Conservation (phyloP, 225 moss, liverwort and hornwort species). For the Marchantia polymorpha region DNA sequence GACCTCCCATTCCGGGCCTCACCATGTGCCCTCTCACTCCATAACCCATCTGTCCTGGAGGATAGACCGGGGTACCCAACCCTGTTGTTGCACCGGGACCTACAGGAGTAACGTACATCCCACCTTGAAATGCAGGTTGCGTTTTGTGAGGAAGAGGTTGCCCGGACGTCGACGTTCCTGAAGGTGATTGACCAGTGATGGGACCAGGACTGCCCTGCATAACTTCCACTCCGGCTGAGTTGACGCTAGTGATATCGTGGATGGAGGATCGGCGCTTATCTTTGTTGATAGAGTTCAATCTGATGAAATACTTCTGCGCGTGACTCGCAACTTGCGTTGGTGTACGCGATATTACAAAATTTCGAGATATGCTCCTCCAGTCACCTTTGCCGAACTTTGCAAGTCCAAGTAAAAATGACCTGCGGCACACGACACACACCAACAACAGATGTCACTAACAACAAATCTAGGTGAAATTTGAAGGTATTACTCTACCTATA, state of each 20-base stretch:
- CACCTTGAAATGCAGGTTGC: conserved; percentile 55
- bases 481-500: no score
- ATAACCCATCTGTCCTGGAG: conserved; percentile 64
- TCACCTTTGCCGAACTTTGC: conserved; percentile 95
- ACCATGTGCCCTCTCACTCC: conserved; percentile 71
- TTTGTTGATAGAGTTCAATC: conserved; percentile 87
- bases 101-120: conserved; percentile 46
- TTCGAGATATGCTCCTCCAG: conserved; percentile 93
- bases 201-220: conserved; percentile 74
- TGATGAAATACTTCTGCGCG: conserved; percentile 92
- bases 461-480: no score
- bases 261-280: conserved; percentile 96
- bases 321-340: conserved; percentile 97
- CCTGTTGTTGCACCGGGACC: conserved; percentile 53
- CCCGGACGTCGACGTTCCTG: conserved; percentile 59
- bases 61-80: conserved; percentile 60
- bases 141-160: conserved; percentile 62
- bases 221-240: conserved; percentile 62
- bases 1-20: conserved; percentile 71
- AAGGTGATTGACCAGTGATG: conserved; percentile 77
- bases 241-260: conserved; percentile 93
- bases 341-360: conserved; percentile 86
- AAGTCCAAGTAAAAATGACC: conserved; percentile 80
- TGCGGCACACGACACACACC: conserved; percentile 22
- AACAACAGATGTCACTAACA: no score